These are phyloP conservation scores for Mycena haematopus DNA, from an alignment of 768 basidiomycete species.

Conservation along the genomic window DNA sequence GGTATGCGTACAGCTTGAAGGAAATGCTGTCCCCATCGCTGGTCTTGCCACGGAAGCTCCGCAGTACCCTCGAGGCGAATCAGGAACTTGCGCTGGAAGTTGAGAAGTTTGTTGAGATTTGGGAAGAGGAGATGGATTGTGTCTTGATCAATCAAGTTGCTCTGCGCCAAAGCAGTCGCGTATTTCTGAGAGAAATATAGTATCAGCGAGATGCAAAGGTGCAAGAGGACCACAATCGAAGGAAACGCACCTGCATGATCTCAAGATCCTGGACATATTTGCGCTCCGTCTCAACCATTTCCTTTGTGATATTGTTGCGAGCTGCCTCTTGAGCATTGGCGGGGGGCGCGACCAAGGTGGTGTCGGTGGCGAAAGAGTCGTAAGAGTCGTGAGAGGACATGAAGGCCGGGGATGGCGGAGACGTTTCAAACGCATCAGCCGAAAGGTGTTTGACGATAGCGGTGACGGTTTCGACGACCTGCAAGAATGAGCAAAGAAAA, in stretches of 20 bases:
- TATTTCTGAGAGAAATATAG: slow-evolving; percentile 69
- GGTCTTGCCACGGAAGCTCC: slow-evolving; percentile 81
- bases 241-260: slow-evolving; percentile 82
- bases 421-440: slow-evolving; percentile 67
- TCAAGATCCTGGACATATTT: slow-evolving; percentile 97
- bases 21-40: slow-evolving; percentile 89
- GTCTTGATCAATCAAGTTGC: slow-evolving; percentile 89
- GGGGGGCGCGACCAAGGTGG: slow-evolving; percentile 45
- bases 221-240: neutral
- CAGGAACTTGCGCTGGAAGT: slow-evolving; percentile 94
- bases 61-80: slow-evolving; percentile 88
- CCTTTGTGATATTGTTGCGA: slow-evolving; percentile 80
- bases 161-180: slow-evolving; percentile 79
- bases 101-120: slow-evolving; percentile 91
- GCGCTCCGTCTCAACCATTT: slow-evolving; percentile 93
- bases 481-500: slow-evolving; percentile 14
- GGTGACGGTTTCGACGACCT: slow-evolving; percentile 92
- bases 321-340: slow-evolving; percentile 68
- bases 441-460: slow-evolving; percentile 83
- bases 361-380: slow-evolving; percentile 53
- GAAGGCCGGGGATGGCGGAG: slow-evolving; percentile 63
- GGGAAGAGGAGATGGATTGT: slow-evolving; percentile 96
- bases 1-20: slow-evolving; percentile 73
- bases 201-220: slow-evolving; percentile 9
- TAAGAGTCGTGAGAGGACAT: slow-evolving; percentile 63